A percentile compares a stretch with the other conserved stretches of the same genome.
phyloP scores from a whole-genome alignment of 495 filamentous ascomycete species.

The Hyaloscypha hepaticicola region DNA sequence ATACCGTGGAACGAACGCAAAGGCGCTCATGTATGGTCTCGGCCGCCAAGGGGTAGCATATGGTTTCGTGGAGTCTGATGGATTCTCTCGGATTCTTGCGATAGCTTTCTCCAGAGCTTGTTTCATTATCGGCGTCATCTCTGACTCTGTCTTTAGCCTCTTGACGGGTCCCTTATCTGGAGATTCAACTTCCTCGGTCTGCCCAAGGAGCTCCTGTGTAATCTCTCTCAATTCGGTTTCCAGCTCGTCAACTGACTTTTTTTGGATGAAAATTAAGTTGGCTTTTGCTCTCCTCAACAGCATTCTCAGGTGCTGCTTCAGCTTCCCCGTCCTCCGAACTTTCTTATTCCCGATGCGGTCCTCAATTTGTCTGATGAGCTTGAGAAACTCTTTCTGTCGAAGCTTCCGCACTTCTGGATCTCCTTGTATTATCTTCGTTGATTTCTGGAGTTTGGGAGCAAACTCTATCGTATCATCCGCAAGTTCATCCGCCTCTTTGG shows the following conservation, averaged over 20 bases:
- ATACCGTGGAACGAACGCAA: conserved; percentile 93
- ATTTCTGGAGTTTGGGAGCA: not conserved
- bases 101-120: conserved; percentile 47
- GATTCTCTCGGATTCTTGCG: conserved; percentile 63
- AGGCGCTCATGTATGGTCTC: conserved; percentile 82
- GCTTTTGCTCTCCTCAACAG: conserved; percentile 44
- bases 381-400: conserved; percentile 42
- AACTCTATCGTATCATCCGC: not conserved
- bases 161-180: not conserved
- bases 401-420: conserved; percentile 4
- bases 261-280: not conserved
- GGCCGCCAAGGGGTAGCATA: conserved; percentile 91
- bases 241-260: not conserved
- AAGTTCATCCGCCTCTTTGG: not conserved
- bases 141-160: conserved; percentile 14
- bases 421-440: not conserved
- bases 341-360: conserved; percentile 45
- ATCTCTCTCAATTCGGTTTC: conserved; percentile 1
- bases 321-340: conserved; percentile 45
- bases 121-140: conserved; percentile 21
- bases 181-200: not conserved
- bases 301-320: conserved; percentile 60
- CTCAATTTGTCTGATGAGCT: conserved; percentile 35
- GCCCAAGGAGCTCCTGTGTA: conserved; percentile 35
- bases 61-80: conserved; percentile 71